Evolutionary conservation across 2,329 filamentous ascomycete genomes (phyloP).

Genomic region (Nothomitra cinnamomea): DNA sequence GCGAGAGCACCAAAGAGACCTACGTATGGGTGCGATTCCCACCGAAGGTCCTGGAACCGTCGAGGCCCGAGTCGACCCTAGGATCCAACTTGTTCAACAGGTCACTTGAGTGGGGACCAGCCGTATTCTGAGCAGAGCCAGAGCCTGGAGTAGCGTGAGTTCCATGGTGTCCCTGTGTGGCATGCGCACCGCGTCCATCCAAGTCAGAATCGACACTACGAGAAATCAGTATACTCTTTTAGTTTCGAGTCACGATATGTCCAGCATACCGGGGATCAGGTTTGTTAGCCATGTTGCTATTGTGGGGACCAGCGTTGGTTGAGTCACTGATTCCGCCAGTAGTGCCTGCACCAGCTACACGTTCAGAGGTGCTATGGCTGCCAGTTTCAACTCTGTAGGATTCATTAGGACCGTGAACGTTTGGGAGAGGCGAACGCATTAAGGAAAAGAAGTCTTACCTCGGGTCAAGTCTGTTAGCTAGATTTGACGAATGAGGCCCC

Average conservation of each 20-base stretch:
- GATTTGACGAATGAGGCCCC: slow-evolving; percentile 7
- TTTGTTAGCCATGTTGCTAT: slow-evolving; percentile 4
- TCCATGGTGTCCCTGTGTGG: slow-evolving; percentile 8
- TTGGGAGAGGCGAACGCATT: neutral
- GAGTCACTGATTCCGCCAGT: slow-evolving; percentile 8
- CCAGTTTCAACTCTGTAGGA: neutral
- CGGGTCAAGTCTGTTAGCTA: neutral
- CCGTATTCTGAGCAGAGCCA: slow-evolving; percentile 18
- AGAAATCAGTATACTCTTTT: neutral
- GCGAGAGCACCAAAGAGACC: neutral
- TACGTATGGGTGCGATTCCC: slow-evolving; percentile 5
- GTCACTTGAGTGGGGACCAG: slow-evolving; percentile 13
- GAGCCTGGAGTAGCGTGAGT: slow-evolving; percentile 5
- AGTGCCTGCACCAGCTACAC: slow-evolving; percentile 1
- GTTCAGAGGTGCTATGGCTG: slow-evolving; percentile 5
- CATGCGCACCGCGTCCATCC: slow-evolving; percentile 6
- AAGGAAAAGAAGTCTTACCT: neutral
- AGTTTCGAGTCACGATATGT: neutral
- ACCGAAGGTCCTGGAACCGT: slow-evolving; percentile 3
- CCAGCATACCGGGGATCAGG: slow-evolving; percentile 4
- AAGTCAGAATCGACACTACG: slow-evolving; percentile 3
- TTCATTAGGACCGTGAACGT: neutral
- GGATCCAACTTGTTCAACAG: slow-evolving; percentile 7
- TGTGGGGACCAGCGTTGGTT: slow-evolving; percentile 4
- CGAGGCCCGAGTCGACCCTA: slow-evolving; percentile 6